Base-by-base conservation (phyloP, 441 rosid species). In the Bruguiera hainesii region DNA sequence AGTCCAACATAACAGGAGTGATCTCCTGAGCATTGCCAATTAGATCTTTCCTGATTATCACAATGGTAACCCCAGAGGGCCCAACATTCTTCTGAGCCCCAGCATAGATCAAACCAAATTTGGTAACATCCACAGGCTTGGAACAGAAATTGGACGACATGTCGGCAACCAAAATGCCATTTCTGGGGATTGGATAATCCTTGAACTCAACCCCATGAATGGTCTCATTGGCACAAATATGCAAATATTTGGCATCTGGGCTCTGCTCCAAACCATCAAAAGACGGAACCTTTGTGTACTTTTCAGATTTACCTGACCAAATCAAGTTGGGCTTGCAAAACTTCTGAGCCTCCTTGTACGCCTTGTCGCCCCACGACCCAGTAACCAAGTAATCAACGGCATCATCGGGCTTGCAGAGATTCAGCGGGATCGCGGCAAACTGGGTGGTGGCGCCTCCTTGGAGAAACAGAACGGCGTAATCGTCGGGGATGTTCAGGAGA, bases 391-490 rank as follows among this genome's bases (percentile, higher is more conserved):
- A 95, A 68, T 92, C 99, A 19, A 88, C 99, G 35, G 83, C 8
- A 48, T 90, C 96, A 3, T 83, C 85, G 1, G 83, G 75, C 3
- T 53, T 50, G 73, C 95, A 88, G 66, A 96, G 82, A 67, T 96
- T 96, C 50, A 95, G 78, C 16, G 98, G 99, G 15, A 95, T 35
- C n/a, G 87, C 83, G 37, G 99, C 89, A 77, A 95, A 92, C 68
- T 95, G 99, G 26, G 98, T 84, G 78, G 97, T 92, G 66, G 99
- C 99, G 64, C 99, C 99, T 49, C 99, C 99, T 74, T 95, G 99
- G 50, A 95, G 84, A 78, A 95, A 95, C 79, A 92, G 67, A 64
- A 95, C 97, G 53, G 88, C 76, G 80, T 92, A 92, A 56, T 87
- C 79, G 8, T 71, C 58, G 1, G 96, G 87, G 57, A 95, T 84